Conservation (phyloP, 2,329 filamentous ascomycete species). For the Exophiala spinifera region DNA sequence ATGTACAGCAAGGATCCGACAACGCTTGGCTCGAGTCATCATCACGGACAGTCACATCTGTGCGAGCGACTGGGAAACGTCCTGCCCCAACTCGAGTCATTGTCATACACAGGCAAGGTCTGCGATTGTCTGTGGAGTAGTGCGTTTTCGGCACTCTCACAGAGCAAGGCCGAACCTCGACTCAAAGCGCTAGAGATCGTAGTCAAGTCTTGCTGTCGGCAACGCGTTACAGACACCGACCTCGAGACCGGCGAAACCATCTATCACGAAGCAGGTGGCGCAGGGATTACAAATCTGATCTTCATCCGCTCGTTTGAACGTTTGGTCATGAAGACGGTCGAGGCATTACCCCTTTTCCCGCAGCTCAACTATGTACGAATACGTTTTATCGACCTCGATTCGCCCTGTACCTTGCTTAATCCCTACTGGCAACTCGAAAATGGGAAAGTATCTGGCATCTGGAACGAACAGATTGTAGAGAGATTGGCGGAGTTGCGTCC, state of each 20-base stretch:
- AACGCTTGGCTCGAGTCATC: conserved; percentile 41
- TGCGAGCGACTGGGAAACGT: conserved; percentile 62
- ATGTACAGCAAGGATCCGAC: conserved; percentile 63
- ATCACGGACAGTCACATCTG: conserved; percentile 52
- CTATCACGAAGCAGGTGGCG: conserved; percentile 25
- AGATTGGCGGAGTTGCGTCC: conserved; percentile 60
- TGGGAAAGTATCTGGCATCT: conserved; percentile 64
- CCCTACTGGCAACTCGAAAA: conserved; percentile 67
- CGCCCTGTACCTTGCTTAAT: conserved; percentile 66
- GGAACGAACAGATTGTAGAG: conserved; percentile 65
- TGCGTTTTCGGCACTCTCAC: conserved; percentile 51
- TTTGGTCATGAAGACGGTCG: conserved; percentile 62
- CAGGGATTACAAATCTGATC: conserved; percentile 67
- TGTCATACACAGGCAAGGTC: conserved; percentile 69
- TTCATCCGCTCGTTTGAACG: conserved; percentile 71
- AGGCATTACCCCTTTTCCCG: conserved; percentile 55
- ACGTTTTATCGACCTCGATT: conserved; percentile 73
- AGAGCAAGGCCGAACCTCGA: conserved; percentile 39
- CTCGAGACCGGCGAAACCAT: conserved; percentile 24
- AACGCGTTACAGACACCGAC: conserved; percentile 25
- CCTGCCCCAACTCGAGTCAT: conserved; percentile 61
- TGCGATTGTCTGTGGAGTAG: conserved; percentile 67
- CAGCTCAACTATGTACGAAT: conserved; percentile 65
- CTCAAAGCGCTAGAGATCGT: conserved; percentile 68
- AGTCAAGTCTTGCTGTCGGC: conserved; percentile 70